Base-by-base conservation (phyloP, 2,329 filamentous ascomycete species). In the Colletotrichum agaves region DNA sequence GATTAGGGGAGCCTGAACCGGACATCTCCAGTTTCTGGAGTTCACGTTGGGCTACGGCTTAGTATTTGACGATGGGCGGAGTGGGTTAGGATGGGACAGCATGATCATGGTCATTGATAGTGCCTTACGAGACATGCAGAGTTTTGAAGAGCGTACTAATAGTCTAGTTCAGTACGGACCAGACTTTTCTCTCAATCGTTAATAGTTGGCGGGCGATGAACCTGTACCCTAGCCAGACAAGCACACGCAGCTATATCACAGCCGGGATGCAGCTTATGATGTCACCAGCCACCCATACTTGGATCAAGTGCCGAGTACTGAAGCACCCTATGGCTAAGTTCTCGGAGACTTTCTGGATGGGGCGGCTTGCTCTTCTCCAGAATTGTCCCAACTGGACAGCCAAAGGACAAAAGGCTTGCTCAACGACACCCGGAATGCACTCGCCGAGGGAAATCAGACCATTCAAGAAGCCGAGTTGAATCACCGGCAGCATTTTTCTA, bases 331-430 rank as follows among this genome's bases (percentile, higher is more conserved):
- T 59, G 64, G 47, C 47, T 67, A 53, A 61, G 39, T 64, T 39
- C 35, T 46, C 47, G 53, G 64, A 49, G 50, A 55, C 11, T 50
- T 57, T 55, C 39, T 64, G n/a, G 46, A 67, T 43, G 61, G 64
- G 46, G 61, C 33, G 60, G 44, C 33, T 65, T 31, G 65, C 55
- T 60, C 53, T 61, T 52, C 62, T 49, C 53, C 61, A 67, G 61
- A 41, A 52, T 21, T 21, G 47, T 53, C 65, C 56, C 61, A 46
- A 27, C 46, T 27, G 61, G 65, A 46, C 35, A 59, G 52, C 35
- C 47, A 47, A 64, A 47, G 41, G 21, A 57, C 15, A 10, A 44
- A 39, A 11, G 15, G 11, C 47, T 63, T 53, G 46, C 7, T 31
- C 55, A 46, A 37, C 39, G 39, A 39, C 52, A 59, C 13, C 15